Percentiles rank a stretch among this genome's conserved stretches.
phyloP scores from a whole-genome alignment of 2,329 filamentous ascomycete genomes.

The Diaporthe sp. region DNA sequence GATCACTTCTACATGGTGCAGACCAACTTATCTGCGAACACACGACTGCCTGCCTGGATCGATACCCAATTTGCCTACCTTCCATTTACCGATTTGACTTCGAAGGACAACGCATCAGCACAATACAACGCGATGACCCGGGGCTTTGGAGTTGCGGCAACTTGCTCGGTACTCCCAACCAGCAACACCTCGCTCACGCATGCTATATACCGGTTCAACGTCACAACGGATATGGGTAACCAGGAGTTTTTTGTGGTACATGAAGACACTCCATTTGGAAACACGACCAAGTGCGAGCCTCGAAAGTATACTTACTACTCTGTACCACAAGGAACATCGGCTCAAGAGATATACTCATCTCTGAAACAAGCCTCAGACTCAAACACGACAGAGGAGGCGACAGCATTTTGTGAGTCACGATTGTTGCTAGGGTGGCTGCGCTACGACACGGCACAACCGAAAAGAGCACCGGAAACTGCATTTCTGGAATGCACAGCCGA shows the following conservation, averaged over 20 bases:
- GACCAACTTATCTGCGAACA: conserved; percentile 59
- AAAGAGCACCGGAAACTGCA: conserved; percentile 39
- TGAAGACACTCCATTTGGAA: background rate
- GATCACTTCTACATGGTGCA: conserved; percentile 52
- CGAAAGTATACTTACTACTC: background rate
- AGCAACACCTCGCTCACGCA: conserved; percentile 4
- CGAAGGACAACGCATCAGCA: conserved; percentile 28
- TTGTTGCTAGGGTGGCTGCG: conserved; percentile 25
- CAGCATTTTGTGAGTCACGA: background rate
- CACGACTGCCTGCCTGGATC: conserved; percentile 63
- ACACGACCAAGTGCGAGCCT: background rate
- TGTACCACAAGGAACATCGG: background rate
- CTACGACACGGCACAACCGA: conserved; percentile 14
- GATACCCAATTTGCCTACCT: conserved; percentile 60
- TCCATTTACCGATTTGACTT: conserved; percentile 49
- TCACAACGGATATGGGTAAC: background rate
- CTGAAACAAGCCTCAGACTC: background rate
- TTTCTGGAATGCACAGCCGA: conserved; percentile 45
- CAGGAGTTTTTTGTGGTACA: no score
- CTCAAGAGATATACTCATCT: conserved; percentile 2
- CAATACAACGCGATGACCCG: conserved; percentile 39
- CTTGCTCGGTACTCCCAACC: conserved; percentile 13
- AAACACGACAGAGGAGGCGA: background rate
- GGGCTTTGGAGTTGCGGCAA: conserved; percentile 45
- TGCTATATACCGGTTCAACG: background rate